Conservation (phyloP, 2,329 filamentous ascomycete species). For the Talaromyces sp. region DNA sequence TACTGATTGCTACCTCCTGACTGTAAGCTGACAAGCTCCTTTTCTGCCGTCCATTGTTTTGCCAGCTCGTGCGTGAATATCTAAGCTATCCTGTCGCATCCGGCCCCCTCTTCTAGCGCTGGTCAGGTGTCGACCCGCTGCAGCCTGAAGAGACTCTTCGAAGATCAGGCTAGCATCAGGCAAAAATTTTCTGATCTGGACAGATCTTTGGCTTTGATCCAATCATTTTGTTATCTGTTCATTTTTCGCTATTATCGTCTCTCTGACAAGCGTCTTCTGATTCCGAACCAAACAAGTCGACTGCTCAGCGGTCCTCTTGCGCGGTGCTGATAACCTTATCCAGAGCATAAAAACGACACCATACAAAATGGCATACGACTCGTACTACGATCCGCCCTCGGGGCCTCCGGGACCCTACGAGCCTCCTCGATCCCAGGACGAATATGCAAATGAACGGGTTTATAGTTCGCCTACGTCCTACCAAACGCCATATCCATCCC, state of each 20-base stretch:
- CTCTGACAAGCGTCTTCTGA: not conserved
- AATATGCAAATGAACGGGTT: constrained; percentile 13
- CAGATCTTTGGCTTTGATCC: not conserved
- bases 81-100: not conserved
- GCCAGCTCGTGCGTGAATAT: not conserved
- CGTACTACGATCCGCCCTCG: constrained; percentile 9
- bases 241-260: not conserved
- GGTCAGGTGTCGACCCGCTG: constrained; percentile 2
- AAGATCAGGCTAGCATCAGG: constrained; percentile 3
- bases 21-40: not conserved
- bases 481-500: constrained; percentile 34
- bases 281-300: constrained; percentile 12
- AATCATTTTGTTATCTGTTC: not conserved
- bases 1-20: not conserved
- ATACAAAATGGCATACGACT: constrained; percentile 13
- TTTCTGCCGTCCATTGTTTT: no score
- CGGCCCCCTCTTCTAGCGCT: constrained; percentile 1
- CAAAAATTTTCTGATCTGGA: not conserved
- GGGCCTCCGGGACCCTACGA: constrained; percentile 26
- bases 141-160: not conserved
- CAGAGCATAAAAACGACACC: not conserved
- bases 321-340: not conserved
- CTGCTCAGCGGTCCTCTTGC: constrained; percentile 18
- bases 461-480: constrained; percentile 22
- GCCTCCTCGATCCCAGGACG: constrained; percentile 21